Evolutionary conservation across 768 basidiomycete species (phyloP), one percentile per base, ranked within the genome.

Genomic region (Porpolomopsis calyptriformis): DNA sequence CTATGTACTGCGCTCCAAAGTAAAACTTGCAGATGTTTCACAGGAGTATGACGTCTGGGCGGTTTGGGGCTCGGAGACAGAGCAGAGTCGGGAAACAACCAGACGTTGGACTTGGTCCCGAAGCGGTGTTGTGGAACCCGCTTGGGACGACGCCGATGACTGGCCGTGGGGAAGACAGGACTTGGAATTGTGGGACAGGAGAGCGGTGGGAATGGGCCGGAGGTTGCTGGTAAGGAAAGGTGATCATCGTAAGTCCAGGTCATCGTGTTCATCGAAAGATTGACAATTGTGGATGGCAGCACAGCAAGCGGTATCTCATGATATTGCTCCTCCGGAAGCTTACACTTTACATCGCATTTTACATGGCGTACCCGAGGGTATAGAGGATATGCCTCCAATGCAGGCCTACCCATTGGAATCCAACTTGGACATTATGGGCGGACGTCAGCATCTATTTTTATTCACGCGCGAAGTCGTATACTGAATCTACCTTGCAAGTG

Each of bases 371-470:
- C 87, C 96, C 1, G 96, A 99, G 68, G 92, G 93, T 0, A 66
- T 65, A 9, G 57, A 59, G 0, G 96, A 99, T 57, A 83, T 96
- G 2, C 61, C 66, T 4, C 81, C 89, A 11, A 72, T 80, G 57
- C 76, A 82, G 7, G 78, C 89, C 0, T 82, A 98, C 52, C 96
- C 96, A 3, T 83, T 97, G 70, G 94, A 99, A 52, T 90, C 88
- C 5, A 91, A 93, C 62, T 65, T 98, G 54, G 96, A 99, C 60
- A 67, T 85, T 34, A 97, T 97, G 86, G 91, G 92, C 41, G 94
- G 80, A 57, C 67, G 93, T 96, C 56, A 64, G 85, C 71, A 22
- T 26, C 40, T 19, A 43, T 42, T 38, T 45, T 22, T 31, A n/a
- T 44, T 10, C 24, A 22, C 18, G 20, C 26, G 7, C 22, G 16